Evolutionary conservation across 352 stramenopile species (phyloP), one percentile per base, ranked within the genome.

Genomic region (Phytopythium aichiense): DNA sequence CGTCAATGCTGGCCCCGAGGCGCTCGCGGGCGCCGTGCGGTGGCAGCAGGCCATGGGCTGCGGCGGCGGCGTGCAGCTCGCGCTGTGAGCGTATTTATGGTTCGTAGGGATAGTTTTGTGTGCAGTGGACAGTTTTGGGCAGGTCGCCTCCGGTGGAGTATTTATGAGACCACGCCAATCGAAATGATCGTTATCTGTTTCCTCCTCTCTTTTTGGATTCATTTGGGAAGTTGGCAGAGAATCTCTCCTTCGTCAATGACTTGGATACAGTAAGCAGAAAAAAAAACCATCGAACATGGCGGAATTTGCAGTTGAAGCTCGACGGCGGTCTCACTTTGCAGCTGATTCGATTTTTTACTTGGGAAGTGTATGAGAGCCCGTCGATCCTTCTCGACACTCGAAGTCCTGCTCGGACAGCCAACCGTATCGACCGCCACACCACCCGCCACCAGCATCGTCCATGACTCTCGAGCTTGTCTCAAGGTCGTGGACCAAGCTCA

Each of bases 31-130:
- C 9, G 64, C 61, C 12, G 72, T 79, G 66, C 68, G 72, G 38
- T 79, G 72, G 72, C 72, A 79, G 57, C 63, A 76, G 55, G 68
- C 68, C 9, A 69, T 76, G 33, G 66, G 68, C 28, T 70, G 66
- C 52, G 66, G 58, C 60, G 42, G 40, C 56, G 42, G 54, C 54
- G 38, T 16, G 33, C 25, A 13, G 23, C 37, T 50, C 22, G 8
- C 2, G 38, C 35, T 60, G 38, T 60, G n/a, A 22, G 18, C 16
- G 35, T 60, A 51, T 60, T 60, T 60, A 60, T 50, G 22, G 40
- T 40, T 8, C 9, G 22, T 60, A 50, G 35, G 23, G 7, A 46
- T 58, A 43, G 31, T 40, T 58, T 58, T 46, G 52, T 45, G 4
- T 58, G 52, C 3, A n/a, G 52, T 58, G 52, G 52, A 40, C 33